Conservation (phyloP, 2,329 filamentous ascomycete genomes). For the Cercospora nicotianae region DNA sequence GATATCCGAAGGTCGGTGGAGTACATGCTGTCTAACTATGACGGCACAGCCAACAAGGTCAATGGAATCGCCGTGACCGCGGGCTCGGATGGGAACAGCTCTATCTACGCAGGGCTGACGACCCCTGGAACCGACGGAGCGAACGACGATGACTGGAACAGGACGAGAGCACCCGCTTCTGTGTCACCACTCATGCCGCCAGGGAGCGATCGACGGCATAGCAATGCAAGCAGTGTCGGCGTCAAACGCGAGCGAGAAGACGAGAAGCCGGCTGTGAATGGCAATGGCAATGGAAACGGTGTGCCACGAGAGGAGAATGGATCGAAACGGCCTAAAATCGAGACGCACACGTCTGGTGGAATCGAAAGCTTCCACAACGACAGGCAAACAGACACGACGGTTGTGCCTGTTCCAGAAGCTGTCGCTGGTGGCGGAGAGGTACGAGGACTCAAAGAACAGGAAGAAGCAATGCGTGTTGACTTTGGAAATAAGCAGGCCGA, state of each 20-base stretch:
- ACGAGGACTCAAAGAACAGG: slow-evolving; percentile 21
- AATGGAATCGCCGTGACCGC: slow-evolving; percentile 28
- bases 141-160: slow-evolving; percentile 35
- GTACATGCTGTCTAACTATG: slow-evolving; percentile 64
- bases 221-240: slow-evolving; percentile 34
- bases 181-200: slow-evolving; percentile 27
- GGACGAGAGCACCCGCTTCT: slow-evolving; percentile 34
- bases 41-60: slow-evolving; percentile 41
- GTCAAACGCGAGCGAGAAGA: slow-evolving; percentile 36
- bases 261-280: slow-evolving; percentile 28
- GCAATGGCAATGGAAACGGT: slow-evolving; percentile 23
- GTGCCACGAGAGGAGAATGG: slow-evolving; percentile 26
- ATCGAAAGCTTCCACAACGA: background rate
- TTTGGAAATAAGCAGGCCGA: slow-evolving; percentile 33
- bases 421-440: slow-evolving; percentile 17
- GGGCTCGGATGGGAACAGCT: slow-evolving; percentile 42
- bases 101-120: slow-evolving; percentile 50
- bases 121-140: slow-evolving; percentile 37
- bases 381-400: slow-evolving; percentile 7
- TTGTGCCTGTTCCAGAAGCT: slow-evolving; percentile 15
- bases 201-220: slow-evolving; percentile 36
- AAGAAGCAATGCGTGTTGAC: slow-evolving; percentile 33
- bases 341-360: slow-evolving; percentile 13
- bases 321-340: slow-evolving; percentile 27
- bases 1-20: slow-evolving; percentile 73